These are phyloP conservation scores for Colletotrichum lentis DNA, from an alignment of 2,329 filamentous ascomycete species.

Conservation along the genomic window DNA sequence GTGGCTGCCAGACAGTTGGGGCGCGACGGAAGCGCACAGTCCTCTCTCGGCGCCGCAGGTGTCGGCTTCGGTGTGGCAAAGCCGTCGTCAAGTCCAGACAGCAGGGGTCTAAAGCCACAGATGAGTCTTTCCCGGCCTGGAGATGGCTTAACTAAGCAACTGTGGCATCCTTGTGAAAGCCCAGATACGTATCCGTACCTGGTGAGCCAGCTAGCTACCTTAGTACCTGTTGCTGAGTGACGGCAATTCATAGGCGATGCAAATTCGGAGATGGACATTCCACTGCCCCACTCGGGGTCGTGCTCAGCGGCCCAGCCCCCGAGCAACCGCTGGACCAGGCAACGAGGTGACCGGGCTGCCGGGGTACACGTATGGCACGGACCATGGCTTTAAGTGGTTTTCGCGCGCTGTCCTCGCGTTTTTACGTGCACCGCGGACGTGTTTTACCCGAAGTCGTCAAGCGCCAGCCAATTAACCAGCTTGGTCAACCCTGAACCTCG, in stretches of 20 bases:
- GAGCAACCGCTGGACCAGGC: conserved; percentile 26
- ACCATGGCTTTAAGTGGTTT: conserved; percentile 37
- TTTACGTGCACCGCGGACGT: conserved; percentile 40
- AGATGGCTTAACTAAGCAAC: conserved; percentile 11
- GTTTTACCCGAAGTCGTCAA: conserved; percentile 35
- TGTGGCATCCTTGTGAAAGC: background rate
- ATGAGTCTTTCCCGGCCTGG: background rate
- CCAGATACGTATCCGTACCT: too few relatives aligned
- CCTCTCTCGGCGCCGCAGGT: background rate
- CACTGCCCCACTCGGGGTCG: conserved; percentile 18
- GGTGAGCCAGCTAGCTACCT: too few relatives aligned
- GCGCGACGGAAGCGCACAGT: background rate
- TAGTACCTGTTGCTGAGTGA: conserved; percentile 16
- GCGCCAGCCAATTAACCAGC: conserved; percentile 34
- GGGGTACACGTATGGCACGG: conserved; percentile 39
- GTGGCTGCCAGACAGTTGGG: conserved; percentile 10
- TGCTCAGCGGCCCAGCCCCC: conserved; percentile 25
- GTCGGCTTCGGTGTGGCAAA: background rate
- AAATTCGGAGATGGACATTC: conserved; percentile 27
- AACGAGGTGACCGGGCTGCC: conserved; percentile 30
- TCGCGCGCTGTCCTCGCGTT: conserved; percentile 39
- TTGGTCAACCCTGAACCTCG: conserved; percentile 17
- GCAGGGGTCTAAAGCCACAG: conserved; percentile 1
- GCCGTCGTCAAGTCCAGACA: background rate
- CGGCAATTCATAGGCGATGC: conserved; percentile 10